phyloP scores from a whole-genome alignment of 2,329 filamentous ascomycete species.

The Aspergillus quadricinctus region DNA sequence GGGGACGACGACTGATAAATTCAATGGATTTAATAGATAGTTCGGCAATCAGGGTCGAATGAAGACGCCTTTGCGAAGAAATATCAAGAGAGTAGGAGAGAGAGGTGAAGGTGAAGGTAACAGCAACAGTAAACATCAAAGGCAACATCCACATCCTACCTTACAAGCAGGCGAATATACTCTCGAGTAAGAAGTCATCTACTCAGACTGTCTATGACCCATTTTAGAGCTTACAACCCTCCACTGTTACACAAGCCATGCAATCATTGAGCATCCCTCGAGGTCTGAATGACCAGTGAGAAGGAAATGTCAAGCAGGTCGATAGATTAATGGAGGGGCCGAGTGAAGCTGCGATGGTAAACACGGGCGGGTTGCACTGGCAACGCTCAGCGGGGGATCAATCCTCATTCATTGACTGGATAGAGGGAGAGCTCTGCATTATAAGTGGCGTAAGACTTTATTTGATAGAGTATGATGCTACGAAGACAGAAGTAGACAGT shows the following conservation, averaged over 20 bases:
- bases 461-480: background rate
- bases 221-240: background rate
- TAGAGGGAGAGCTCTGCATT: background rate
- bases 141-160: background rate
- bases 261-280: background rate
- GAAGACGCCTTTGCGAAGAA: background rate
- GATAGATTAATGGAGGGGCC: background rate
- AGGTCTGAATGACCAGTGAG: background rate
- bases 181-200: background rate
- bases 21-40: background rate
- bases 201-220: background rate
- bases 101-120: background rate
- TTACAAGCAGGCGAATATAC: background rate
- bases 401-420: background rate
- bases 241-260: background rate
- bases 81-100: background rate
- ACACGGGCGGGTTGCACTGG: background rate
- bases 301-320: background rate
- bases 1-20: background rate
- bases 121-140: background rate
- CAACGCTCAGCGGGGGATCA: background rate
- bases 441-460: background rate
- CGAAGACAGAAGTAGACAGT: background rate
- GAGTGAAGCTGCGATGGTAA: background rate
- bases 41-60: background rate